A percentile compares a stretch with the other conserved stretches of the same genome.
phyloP scores from a whole-genome alignment of 2,329 filamentous ascomycete genomes.

The Penicillium expansum region DNA sequence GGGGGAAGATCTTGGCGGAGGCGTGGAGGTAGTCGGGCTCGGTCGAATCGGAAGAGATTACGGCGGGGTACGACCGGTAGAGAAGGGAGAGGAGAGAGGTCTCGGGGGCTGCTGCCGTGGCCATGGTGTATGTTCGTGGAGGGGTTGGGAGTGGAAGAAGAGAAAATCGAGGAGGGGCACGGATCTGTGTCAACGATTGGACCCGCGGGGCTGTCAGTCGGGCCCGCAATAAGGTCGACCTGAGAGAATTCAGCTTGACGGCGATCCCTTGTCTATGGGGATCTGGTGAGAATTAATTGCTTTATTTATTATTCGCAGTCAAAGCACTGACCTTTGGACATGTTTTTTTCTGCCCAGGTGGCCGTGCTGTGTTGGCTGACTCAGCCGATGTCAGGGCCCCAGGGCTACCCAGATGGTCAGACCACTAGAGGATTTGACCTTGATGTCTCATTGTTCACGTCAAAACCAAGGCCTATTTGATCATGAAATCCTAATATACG shows the following conservation, averaged over 20 bases:
- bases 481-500: neutral
- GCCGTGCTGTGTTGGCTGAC: constrained; percentile 4
- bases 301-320: neutral
- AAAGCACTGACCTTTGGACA: neutral
- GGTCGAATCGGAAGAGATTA: constrained; percentile 40
- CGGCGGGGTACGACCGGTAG: constrained; percentile 44
- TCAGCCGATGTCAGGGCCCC: too few species aligned
- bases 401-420: too few species aligned
- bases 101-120: constrained; percentile 38
- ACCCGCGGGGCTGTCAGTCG: constrained; percentile 26
- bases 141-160: constrained; percentile 20
- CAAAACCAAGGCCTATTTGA: neutral
- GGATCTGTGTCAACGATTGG: constrained; percentile 26
- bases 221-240: constrained; percentile 24
- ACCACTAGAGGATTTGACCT: neutral
- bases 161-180: constrained; percentile 33
- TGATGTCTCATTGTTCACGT: neutral
- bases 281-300: constrained; percentile 1
- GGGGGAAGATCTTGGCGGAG: constrained; percentile 63
- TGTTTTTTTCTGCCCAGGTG: neutral
- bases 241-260: constrained; percentile 21
- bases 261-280: constrained; percentile 11
- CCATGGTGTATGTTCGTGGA: constrained; percentile 29
- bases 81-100: constrained; percentile 46
- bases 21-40: constrained; percentile 46